Evolutionary conservation across 1,284 basidiomycete genomes (phyloP), one percentile per base, ranked within the genome.

Genomic region (Apiotrichum sp.): DNA sequence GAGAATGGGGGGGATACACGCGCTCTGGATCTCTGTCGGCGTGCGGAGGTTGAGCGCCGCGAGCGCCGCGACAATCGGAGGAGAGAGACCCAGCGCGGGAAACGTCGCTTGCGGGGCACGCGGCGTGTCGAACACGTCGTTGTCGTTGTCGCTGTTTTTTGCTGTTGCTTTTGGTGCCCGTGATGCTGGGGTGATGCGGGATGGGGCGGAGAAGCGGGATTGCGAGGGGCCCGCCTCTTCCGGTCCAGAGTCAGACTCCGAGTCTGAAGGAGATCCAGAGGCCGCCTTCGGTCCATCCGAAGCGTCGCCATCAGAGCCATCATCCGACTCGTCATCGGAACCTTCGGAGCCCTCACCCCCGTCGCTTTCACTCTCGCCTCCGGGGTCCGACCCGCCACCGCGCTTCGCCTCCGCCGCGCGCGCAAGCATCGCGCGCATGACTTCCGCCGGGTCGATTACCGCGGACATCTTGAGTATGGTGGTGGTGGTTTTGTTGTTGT

Each of bases 21-120:
- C 88, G 0, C 82, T 80, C 71, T 99, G 95, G 50, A 99, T 88
- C 59, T 88, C 86, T 0, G 95, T 98, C 0, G 95, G 95, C 2
- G 78, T 76, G 45, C 81, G 81, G 64, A 98, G 98, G 14, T 89
- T 89, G 83, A 98, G 91, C 33, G 83, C 81, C 22, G 79, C 79
- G 45, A 98, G 80, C 1, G 90, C 85, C 11, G 79, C 73, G 44
- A 87, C 83, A 22, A 98, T 80, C 4, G 83, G 79, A 2, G 81
- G 73, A 0, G 88, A 88, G 52, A 97, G 82, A 4, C 88, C 89
- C 50, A 98, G 80, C 0, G 83, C 80, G 32, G 77, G 73, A 63
- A 93, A 95, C 0, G 76, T 69, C 13, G 80, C 74, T 39, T 84
- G 80, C n/a, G 93, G 78, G 1, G 82, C 75, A 2, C 86, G 86